A percentile compares a stretch with the other conserved stretches of the same genome.
Conservation (phyloP, 345 rosid species). For the Iberis pinnata region DNA sequence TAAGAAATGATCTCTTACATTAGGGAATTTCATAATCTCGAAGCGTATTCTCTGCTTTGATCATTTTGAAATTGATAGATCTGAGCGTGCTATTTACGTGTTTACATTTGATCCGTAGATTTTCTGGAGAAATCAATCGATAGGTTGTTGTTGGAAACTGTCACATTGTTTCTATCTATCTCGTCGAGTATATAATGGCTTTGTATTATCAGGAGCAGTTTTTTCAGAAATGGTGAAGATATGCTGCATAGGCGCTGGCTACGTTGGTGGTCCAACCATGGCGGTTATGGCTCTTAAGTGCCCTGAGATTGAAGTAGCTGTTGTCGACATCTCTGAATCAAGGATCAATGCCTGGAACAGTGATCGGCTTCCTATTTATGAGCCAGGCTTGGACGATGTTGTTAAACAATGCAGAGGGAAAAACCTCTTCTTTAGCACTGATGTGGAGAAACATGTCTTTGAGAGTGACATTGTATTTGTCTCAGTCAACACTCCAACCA, state of each 20-base stretch:
- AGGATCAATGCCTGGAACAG: conserved; percentile 69
- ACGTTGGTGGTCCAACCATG: conserved; percentile 77
- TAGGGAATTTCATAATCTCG: background rate
- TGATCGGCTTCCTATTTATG: conserved; percentile 59
- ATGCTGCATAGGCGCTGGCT: conserved; percentile 72
- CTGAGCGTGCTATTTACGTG: conserved; percentile 9
- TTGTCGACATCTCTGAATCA: conserved; percentile 53
- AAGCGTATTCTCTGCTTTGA: background rate
- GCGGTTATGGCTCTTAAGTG: conserved; percentile 68
- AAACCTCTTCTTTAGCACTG: conserved; percentile 57
- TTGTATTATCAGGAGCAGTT: background rate
- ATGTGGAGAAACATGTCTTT: conserved; percentile 56
- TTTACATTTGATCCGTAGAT: too few relatives aligned
- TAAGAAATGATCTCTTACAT: too few relatives aligned
- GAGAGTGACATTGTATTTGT: conserved; percentile 68
- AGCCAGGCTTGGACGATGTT: conserved; percentile 60
- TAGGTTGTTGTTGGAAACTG: background rate
- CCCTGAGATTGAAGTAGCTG: conserved; percentile 49
- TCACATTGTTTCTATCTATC: background rate
- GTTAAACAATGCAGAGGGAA: conserved; percentile 57
- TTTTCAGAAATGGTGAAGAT: conserved; percentile 53
- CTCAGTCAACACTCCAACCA: conserved; percentile 70
- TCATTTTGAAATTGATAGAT: conserved; percentile 6
- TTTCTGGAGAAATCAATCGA: too few relatives aligned
- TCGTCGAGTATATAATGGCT: background rate